Conservation (phyloP, 306 rosid genomes). For the Arachis hypogaea region DNA sequence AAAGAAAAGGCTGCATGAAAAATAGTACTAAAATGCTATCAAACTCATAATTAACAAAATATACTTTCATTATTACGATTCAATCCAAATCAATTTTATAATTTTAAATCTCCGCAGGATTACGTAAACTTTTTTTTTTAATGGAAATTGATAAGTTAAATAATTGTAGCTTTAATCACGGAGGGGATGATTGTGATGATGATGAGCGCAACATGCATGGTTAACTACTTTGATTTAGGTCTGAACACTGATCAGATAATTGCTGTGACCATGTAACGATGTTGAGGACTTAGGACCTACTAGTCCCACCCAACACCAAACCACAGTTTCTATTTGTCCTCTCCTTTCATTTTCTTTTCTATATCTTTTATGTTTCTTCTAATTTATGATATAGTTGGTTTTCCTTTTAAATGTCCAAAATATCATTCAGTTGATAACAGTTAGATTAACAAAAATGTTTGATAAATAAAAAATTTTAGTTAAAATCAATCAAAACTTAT, state of each 20-base stretch:
- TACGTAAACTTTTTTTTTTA: too few species aligned
- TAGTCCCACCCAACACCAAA: slow-evolving; percentile 43
- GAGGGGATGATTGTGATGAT: slow-evolving; percentile 48
- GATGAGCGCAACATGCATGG: slow-evolving; percentile 44
- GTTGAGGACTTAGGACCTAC: neutral
- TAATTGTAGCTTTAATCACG: slow-evolving; percentile 48
- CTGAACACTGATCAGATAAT: slow-evolving; percentile 20
- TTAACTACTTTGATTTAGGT: slow-evolving; percentile 32
- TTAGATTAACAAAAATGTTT: neutral
- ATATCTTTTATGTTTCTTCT: neutral
- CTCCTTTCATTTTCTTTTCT: neutral
- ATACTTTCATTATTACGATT: neutral
- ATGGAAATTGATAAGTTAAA: neutral
- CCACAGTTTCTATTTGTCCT: slow-evolving; percentile 31
- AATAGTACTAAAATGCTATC: slow-evolving; percentile 18
- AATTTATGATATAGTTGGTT: neutral
- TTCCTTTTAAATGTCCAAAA: neutral
- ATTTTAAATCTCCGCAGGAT: neutral
- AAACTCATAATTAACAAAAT: slow-evolving; percentile 11
- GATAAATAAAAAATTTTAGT: too few species aligned
- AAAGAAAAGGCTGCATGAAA: slow-evolving; percentile 15
- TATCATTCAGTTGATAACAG: neutral
- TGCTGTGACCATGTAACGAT: slow-evolving; percentile 3
- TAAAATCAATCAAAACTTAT: too few species aligned
- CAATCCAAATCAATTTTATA: neutral